A percentile compares a stretch with the other conserved stretches of the same genome.
Evolutionary conservation across 768 basidiomycete genomes (phyloP).

Genomic region (Calocybe gangraenosa): DNA sequence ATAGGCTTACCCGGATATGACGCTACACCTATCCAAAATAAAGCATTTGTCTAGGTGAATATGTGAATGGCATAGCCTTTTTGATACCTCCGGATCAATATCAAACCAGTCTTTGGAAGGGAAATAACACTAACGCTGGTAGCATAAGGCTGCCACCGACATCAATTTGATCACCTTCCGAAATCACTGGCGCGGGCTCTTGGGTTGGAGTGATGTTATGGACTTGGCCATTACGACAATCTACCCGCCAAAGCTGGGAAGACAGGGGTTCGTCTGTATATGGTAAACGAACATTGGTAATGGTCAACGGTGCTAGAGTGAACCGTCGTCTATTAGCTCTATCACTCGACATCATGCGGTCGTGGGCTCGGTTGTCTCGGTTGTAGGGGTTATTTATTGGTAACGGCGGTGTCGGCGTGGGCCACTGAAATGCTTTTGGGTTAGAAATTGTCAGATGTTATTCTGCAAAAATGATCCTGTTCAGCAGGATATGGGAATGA

Average conservation of each 20-base stretch:
- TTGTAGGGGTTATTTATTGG: no score
- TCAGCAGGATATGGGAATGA: no score
- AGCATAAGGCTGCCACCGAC: conserved; percentile 30
- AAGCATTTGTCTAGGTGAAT: conserved; percentile 71
- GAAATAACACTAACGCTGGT: conserved; percentile 27
- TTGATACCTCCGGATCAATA: conserved; percentile 12
- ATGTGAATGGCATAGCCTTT: conserved; percentile 53
- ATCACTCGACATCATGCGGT: neutral
- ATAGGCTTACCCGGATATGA: conserved; percentile 45
- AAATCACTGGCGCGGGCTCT: neutral
- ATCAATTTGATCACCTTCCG: conserved; percentile 13
- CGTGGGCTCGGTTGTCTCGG: neutral
- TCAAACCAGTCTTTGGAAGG: neutral
- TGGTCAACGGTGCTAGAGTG: conserved; percentile 5
- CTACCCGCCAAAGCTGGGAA: conserved; percentile 26
- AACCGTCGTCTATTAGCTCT: neutral
- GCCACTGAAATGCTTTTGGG: no score
- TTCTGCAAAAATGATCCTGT: no score
- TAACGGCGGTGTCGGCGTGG: no score
- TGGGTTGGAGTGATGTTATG: conserved; percentile 16
- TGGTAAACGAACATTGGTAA: conserved; percentile 27
- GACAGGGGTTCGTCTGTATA: conserved; percentile 21
- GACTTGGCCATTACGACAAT: conserved; percentile 25
- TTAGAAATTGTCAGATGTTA: no score
- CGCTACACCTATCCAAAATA: conserved; percentile 52